These are phyloP conservation scores for Microstegium vimineum DNA, from an alignment of 176 grass and related monocot genomes.

Conservation along the genomic window DNA sequence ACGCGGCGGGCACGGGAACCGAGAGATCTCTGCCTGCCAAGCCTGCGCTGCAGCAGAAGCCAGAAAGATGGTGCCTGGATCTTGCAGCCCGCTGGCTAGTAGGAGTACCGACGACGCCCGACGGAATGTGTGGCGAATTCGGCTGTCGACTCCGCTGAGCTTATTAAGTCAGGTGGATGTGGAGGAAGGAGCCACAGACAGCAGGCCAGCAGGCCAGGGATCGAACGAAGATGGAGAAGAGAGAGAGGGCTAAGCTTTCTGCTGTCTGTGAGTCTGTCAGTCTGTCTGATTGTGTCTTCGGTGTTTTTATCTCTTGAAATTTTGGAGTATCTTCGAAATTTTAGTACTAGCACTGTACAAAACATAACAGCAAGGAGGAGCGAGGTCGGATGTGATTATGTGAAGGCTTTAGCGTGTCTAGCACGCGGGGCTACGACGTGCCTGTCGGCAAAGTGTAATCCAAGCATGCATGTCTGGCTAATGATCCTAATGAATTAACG, in stretches of 20 bases:
- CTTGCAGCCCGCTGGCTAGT: constrained; percentile 18
- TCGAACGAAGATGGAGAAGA: neutral
- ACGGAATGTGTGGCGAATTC: constrained; percentile 41
- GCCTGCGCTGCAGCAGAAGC: constrained; percentile 29
- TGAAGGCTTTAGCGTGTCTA: neutral
- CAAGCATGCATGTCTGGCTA: neutral
- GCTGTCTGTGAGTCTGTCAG: neutral
- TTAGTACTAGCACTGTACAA: neutral
- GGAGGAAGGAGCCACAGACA: neutral
- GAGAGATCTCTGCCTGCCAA: constrained; percentile 34
- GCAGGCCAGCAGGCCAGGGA: neutral
- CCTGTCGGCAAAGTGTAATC: neutral
- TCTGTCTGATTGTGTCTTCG: neutral
- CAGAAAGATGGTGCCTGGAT: constrained; percentile 44
- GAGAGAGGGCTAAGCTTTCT: neutral
- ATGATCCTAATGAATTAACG: neutral
- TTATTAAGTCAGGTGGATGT: constrained; percentile 36
- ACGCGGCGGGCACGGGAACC: neutral
- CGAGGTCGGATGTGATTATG: neutral
- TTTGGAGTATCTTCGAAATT: neutral
- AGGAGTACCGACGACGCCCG: constrained; percentile 17
- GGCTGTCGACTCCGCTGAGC: constrained; percentile 18
- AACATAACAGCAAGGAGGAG: neutral
- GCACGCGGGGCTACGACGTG: neutral
- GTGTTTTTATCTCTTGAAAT: neutral